Base-by-base conservation (phyloP, 805 yeast genomes). In the Metschnikowia santaceciliae region DNA sequence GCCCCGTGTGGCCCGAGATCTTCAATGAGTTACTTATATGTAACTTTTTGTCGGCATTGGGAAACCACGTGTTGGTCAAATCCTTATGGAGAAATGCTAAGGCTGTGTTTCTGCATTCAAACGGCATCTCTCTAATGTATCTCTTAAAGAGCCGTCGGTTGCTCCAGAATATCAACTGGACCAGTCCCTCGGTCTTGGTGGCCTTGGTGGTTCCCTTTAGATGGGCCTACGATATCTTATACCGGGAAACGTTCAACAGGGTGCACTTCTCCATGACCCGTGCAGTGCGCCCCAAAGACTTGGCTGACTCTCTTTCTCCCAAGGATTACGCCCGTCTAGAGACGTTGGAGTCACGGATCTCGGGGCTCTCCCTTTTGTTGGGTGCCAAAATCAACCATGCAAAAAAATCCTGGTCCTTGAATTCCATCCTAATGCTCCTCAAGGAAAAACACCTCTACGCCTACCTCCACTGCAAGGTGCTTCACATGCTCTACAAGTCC, bases 41-140 rank as follows among this genome's bases (percentile, higher is more conserved):
- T 51, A 68, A 67, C n/a, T 74, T 69, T 53, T 57, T 73, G 14
- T 67, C 74, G 13, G 66, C 74, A 8, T 55, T 71, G 50, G 76
- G 76, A 3, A 59, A 65, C 52, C 75, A 73, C 52, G 58, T 61
- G 26, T 57, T 74, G 37, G 51, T 62, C 7, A 50, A 58, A 32
- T 48, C 54, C 11, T 20, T 71, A 14, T 37, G 50, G 33, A 17
- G 35, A 7, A 64, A 65, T 35, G 14, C 33, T 14, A 26, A 20
- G 23, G 17, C 11, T 5, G 3, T 39, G n/a, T 23, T 44, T 1
- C 5, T 39, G 15, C 32, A 26, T 8, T 4, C 32, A 6, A 39
- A 7, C n/a, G 41, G 33, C 3, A 26, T 40, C 7, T n/a, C 40
- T 8, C 20, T 34, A 2, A 15, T 20, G 14, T 40, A 46, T 3